Evolutionary conservation across 169 alveolate genomes (phyloP).

Genomic region (Perkinsus chesapeaki): DNA sequence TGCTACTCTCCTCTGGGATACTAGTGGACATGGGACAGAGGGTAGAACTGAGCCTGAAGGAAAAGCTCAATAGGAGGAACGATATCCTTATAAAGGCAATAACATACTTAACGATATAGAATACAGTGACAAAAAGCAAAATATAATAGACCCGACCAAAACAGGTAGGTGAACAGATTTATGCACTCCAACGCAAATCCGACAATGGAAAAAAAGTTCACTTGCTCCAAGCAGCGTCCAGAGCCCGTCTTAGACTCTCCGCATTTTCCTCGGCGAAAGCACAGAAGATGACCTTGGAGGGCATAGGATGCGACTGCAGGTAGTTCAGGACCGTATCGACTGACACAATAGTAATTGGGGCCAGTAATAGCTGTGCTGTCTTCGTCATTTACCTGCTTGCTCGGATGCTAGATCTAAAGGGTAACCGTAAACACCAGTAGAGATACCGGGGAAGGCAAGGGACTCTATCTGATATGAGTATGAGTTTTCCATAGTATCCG

Average conservation of each 20-base stretch:
- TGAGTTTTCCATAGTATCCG: not conserved
- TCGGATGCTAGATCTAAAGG: not conserved
- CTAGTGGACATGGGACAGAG: too few species aligned
- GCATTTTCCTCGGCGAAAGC: not conserved
- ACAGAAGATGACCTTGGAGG: not conserved
- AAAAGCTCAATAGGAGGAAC: too few species aligned
- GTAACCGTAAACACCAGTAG: not conserved
- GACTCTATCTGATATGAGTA: not conserved
- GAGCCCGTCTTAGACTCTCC: not conserved
- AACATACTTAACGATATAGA: too few species aligned
- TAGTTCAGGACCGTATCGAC: not conserved
- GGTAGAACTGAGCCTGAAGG: too few species aligned
- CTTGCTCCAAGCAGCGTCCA: not conserved
- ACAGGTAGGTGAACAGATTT: too few species aligned
- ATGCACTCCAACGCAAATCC: not conserved
- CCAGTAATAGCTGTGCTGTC: too few species aligned
- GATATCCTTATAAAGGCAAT: too few species aligned
- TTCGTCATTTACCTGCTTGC: not conserved
- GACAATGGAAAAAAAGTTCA: not conserved
- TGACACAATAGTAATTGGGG: too few species aligned
- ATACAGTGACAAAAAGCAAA: too few species aligned
- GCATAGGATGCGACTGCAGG: not conserved
- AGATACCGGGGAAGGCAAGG: not conserved
- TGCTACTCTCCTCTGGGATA: too few species aligned
- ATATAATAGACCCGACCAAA: too few species aligned